Conservation (phyloP, 768 basidiomycete species). For the Inosperma sp. region DNA sequence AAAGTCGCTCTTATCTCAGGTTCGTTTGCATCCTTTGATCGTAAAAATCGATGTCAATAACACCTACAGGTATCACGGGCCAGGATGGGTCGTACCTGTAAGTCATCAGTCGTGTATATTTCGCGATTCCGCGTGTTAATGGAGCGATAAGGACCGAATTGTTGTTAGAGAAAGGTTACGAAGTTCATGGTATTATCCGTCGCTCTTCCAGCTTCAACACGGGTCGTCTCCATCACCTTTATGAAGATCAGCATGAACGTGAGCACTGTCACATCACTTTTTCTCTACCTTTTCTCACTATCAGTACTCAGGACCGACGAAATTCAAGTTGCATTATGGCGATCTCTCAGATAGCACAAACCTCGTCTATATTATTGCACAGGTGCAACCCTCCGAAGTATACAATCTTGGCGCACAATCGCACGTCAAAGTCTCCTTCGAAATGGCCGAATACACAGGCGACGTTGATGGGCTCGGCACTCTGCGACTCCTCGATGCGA, state of each 20-base stretch:
- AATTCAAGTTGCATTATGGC: conserved; percentile 84
- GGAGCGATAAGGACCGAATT: conserved; percentile 62
- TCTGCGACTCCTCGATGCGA: conserved; percentile 90
- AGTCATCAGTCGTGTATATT: conserved; percentile 24
- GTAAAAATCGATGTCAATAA: no score
- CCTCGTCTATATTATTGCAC: conserved; percentile 92
- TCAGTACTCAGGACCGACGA: conserved; percentile 69
- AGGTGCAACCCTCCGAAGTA: conserved; percentile 92
- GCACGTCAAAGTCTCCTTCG: conserved; percentile 98
- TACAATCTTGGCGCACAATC: conserved; percentile 98
- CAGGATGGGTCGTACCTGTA: conserved; percentile 96
- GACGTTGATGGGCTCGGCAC: conserved; percentile 96
- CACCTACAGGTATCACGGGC: conserved; percentile 90
- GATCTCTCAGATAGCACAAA: conserved; percentile 96
- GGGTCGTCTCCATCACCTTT: conserved; percentile 88
- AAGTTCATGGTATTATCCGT: conserved; percentile 94
- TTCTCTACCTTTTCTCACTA: neutral
- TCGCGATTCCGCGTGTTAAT: neutral
- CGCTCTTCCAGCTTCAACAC: conserved; percentile 99
- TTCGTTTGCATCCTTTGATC: no score
- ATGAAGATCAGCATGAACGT: conserved; percentile 91
- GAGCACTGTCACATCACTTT: conserved; percentile 24
- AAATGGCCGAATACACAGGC: conserved; percentile 98
- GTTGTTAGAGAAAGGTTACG: conserved; percentile 80
- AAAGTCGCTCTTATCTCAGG: conserved; percentile 94